Base-by-base conservation (phyloP, 1,139 yeast genomes). In the Yueomyces sp. region DNA sequence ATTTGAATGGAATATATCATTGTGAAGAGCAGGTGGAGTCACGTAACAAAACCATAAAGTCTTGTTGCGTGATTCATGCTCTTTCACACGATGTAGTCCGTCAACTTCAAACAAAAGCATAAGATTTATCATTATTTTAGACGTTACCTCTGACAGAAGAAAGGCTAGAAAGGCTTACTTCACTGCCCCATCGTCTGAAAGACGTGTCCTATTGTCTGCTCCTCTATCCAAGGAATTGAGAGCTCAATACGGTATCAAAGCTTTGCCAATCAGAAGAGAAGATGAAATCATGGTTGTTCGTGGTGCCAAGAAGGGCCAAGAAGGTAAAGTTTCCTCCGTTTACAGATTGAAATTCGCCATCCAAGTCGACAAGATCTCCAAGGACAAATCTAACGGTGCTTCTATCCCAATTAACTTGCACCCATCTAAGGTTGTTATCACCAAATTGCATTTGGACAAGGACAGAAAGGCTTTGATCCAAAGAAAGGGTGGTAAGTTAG, bases 81-180 rank as follows among this genome's bases (percentile, higher is more conserved):
- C 19, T 19, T 30, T 7, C 7, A 30, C 32, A 11, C 11, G 11
- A 11, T 30, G 11, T 30, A 30, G 32, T 7, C 32, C 32, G 32
- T 30, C 7, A 30, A 30, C 32, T 30, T 30, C 32, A 30, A 11
- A 30, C 11, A 30, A 30, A 30, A 7, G 32, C 32, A 30, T 30
- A 7, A 30, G 2, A 33, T 33, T 33, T n/a, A 5, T 11, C 3
- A 68, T 53, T 41, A 27, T 34, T 42, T 41, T 63, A 80, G 93
- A 91, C 95, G 97, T 91, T 75, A 87, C 98, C 67, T 82, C 95
- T 72, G 91, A 96, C 69, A 94, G 98, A 80, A 83, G 95, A 73
- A 91, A 91, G 84, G 78, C 97, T 73, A 89, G 99, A 85, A 91
- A 91, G 89, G 98, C 98, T 72, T 83, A 93, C 85, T 93, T 93